Percentiles rank a stretch among this genome's conserved stretches.
Evolutionary conservation across 495 filamentous ascomycete genomes (phyloP).

Genomic region (Amorphotheca resinae): DNA sequence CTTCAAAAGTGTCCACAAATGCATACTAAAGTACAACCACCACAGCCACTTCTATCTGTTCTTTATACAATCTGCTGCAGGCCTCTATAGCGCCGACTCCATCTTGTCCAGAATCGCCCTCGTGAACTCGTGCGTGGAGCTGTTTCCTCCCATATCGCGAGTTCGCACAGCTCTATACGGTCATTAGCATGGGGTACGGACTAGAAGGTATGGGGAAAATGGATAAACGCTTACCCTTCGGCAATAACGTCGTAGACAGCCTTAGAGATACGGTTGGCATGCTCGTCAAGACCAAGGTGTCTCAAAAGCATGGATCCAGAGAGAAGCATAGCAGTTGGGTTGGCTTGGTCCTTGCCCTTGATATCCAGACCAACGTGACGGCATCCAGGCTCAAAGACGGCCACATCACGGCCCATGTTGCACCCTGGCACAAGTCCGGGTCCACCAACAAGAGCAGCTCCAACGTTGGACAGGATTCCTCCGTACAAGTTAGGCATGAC

Average conservation of each 20-base stretch:
- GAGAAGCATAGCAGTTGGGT: conserved; percentile 90
- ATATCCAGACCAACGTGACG: conserved; percentile 97
- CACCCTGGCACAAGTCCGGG: conserved; percentile 95
- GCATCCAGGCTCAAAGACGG: conserved; percentile 97
- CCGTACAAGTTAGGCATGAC: conserved; percentile 99
- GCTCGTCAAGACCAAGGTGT: conserved; percentile 91
- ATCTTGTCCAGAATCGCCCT: conserved; percentile 85
- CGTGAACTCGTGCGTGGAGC: conserved; percentile 89
- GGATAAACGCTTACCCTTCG: conserved; percentile 58
- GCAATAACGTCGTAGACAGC: conserved; percentile 92
- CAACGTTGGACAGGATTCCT: conserved; percentile 97
- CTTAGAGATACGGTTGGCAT: conserved; percentile 95
- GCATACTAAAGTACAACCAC: conserved; percentile 18
- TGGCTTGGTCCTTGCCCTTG: conserved; percentile 97
- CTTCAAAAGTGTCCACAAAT: conserved; percentile 5
- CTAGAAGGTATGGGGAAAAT: not conserved
- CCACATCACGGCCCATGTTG: conserved; percentile 98
- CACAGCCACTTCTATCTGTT: conserved; percentile 5
- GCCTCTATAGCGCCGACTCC: conserved; percentile 40
- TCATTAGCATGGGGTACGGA: conserved; percentile 3
- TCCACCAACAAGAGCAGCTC: conserved; percentile 94
- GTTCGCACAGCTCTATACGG: conserved; percentile 63
- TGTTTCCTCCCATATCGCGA: conserved; percentile 85
- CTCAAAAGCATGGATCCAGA: conserved; percentile 93
- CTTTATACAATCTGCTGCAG: conserved; percentile 17